Conservation (phyloP, 106 monocot species). For the Acorus calamus region DNA sequence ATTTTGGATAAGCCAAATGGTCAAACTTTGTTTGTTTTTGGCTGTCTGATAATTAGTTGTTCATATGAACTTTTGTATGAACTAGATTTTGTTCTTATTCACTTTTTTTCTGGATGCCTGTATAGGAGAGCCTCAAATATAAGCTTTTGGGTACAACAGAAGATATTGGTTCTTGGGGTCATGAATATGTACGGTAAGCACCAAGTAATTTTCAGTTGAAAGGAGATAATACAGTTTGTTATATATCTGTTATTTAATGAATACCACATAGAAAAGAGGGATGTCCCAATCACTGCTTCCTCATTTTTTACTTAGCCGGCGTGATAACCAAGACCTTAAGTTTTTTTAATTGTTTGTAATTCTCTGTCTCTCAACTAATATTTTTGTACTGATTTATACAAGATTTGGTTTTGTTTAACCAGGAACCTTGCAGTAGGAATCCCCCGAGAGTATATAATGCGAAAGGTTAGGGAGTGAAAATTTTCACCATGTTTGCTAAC, state of each 20-base stretch:
- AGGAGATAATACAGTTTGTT: too few relatives aligned
- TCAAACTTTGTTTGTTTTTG: too few relatives aligned
- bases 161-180: slow-evolving; percentile 97
- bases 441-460: slow-evolving; percentile 72
- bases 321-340: too few relatives aligned
- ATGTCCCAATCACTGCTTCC: too few relatives aligned
- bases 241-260: too few relatives aligned
- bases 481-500: too few relatives aligned
- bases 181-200: slow-evolving; percentile 91
- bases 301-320: too few relatives aligned
- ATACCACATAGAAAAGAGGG: too few relatives aligned
- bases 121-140: slow-evolving; percentile 93
- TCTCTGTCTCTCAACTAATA: neutral
- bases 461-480: slow-evolving; percentile 41
- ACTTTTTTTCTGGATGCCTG: neutral
- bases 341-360: too few relatives aligned
- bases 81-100: neutral
- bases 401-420: neutral
- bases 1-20: too few relatives aligned
- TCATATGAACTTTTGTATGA: too few relatives aligned
- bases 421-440: slow-evolving; percentile 99
- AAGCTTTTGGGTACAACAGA: slow-evolving; percentile 73
- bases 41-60: too few relatives aligned
- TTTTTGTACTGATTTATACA: neutral
- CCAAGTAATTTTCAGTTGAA: neutral